A percentile compares a stretch with the other conserved stretches of the same genome.
These are phyloP conservation scores for Malus hybrid DNA, from an alignment of 331 rosid genomes.

Conservation along the genomic window DNA sequence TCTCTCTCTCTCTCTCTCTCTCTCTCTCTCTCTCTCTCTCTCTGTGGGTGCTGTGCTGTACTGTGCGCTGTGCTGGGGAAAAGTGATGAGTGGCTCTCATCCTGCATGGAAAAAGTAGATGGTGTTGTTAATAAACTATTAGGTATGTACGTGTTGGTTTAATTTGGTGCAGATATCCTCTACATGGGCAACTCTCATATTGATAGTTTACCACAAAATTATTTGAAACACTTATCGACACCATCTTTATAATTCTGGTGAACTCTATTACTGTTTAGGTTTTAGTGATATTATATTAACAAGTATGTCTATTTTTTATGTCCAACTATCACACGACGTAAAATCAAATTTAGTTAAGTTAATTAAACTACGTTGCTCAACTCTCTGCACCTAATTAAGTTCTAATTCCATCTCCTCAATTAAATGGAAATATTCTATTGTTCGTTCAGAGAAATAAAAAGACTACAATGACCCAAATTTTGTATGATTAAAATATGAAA, in stretches of 20 bases:
- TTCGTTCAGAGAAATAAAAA: too few relatives aligned
- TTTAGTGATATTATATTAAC: too few relatives aligned
- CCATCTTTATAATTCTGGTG: too few relatives aligned
- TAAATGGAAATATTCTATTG: too few relatives aligned
- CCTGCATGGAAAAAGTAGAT: constrained; percentile 48
- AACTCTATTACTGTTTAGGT: too few relatives aligned
- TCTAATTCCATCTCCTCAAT: too few relatives aligned
- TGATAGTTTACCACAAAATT: too few relatives aligned
- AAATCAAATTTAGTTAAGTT: too few relatives aligned
- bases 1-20: constrained; percentile 22
- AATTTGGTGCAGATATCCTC: neutral
- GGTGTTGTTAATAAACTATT: neutral
- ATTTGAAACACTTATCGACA: too few relatives aligned
- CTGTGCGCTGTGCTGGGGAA: constrained; percentile 11
- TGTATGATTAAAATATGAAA: neutral
- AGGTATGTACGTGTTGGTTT: neutral
- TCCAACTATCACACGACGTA: too few relatives aligned
- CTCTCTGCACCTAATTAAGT: too few relatives aligned
- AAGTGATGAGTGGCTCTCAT: constrained; percentile 21
- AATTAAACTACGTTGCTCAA: accelerated
- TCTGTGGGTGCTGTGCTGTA: neutral
- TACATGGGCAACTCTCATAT: neutral
- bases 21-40: neutral
- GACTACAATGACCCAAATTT: neutral
- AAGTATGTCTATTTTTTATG: too few relatives aligned